A percentile compares a stretch with the other conserved stretches of the same genome.
phyloP scores from a whole-genome alignment of 768 basidiomycete species.

The Boletellus ananiceps region DNA sequence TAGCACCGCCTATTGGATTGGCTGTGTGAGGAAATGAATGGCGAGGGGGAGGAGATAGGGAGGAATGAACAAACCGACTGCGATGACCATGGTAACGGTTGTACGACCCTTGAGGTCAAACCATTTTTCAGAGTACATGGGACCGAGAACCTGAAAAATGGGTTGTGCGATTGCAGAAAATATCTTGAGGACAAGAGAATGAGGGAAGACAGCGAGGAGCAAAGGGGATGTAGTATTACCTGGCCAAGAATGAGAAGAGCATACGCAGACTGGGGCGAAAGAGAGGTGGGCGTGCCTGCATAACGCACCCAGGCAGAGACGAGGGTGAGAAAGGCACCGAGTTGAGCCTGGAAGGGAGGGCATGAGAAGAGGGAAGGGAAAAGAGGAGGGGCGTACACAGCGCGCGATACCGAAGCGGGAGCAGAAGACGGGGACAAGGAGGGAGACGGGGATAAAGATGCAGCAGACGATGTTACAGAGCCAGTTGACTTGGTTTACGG shows the following conservation, averaged over 20 bases:
- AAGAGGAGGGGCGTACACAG: constrained; percentile 46
- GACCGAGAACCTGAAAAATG: constrained; percentile 71
- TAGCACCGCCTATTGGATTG: constrained; percentile 68
- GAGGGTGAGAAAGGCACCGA: constrained; percentile 51
- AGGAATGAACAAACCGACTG: constrained; percentile 33
- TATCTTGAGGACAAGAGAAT: constrained; percentile 36
- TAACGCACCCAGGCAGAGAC: constrained; percentile 75
- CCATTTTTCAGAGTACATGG: constrained; percentile 81
- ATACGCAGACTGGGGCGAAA: constrained; percentile 53
- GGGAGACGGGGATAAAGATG: constrained; percentile 58
- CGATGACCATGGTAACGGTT: constrained; percentile 66
- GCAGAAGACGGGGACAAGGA: constrained; percentile 55
- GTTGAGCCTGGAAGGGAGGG: constrained; percentile 47
- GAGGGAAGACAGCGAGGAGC: background rate
- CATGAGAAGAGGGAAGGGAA: background rate
- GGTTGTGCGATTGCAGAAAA: constrained; percentile 65
- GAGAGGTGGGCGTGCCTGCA: constrained; percentile 55
- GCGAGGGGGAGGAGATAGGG: background rate
- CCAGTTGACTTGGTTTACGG: constrained; percentile 75
- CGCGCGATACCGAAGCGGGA: constrained; percentile 55
- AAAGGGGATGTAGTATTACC: constrained; percentile 32
- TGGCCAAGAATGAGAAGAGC: constrained; percentile 68
- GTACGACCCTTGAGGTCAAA: constrained; percentile 73
- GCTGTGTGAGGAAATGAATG: constrained; percentile 34
- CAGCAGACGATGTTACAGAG: constrained; percentile 64